Evolutionary conservation across 305 asterid species (phyloP).

Genomic region (Nicotiana rustica): DNA sequence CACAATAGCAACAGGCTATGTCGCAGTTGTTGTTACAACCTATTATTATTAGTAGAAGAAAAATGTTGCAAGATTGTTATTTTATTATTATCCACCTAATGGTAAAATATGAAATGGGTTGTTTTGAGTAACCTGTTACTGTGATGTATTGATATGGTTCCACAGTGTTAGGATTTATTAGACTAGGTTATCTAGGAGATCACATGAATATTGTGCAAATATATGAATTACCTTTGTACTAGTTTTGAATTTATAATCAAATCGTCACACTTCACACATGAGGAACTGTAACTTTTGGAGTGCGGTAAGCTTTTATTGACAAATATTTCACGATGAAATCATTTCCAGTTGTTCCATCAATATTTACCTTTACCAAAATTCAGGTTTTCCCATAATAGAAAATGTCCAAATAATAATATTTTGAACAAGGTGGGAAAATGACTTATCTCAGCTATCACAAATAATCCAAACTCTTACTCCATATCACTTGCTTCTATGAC

Average conservation of each 20-base stretch:
- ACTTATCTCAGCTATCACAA: too few relatives aligned
- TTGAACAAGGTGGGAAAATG: too few relatives aligned
- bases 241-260: neutral
- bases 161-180: slow-evolving; percentile 43
- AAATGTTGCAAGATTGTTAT: neutral
- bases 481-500: too few relatives aligned
- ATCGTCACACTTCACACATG: neutral
- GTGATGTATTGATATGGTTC: slow-evolving; percentile 53
- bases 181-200: neutral
- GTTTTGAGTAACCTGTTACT: slow-evolving; percentile 55
- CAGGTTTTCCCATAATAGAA: too few relatives aligned
- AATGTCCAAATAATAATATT: too few relatives aligned
- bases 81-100: neutral
- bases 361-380: too few relatives aligned
- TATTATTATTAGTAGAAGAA: neutral
- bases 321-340: too few relatives aligned
- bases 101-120: neutral
- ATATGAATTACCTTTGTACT: neutral
- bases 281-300: too few relatives aligned
- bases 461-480: too few relatives aligned
- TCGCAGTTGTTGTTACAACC: slow-evolving; percentile 64
- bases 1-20: slow-evolving; percentile 79
- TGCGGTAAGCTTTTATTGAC: too few relatives aligned
- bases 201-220: slow-evolving; percentile 16
- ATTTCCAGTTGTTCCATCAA: too few relatives aligned